These are phyloP conservation scores for Pisolithus microcarpus DNA, from an alignment of 768 basidiomycete genomes.

Conservation along the genomic window DNA sequence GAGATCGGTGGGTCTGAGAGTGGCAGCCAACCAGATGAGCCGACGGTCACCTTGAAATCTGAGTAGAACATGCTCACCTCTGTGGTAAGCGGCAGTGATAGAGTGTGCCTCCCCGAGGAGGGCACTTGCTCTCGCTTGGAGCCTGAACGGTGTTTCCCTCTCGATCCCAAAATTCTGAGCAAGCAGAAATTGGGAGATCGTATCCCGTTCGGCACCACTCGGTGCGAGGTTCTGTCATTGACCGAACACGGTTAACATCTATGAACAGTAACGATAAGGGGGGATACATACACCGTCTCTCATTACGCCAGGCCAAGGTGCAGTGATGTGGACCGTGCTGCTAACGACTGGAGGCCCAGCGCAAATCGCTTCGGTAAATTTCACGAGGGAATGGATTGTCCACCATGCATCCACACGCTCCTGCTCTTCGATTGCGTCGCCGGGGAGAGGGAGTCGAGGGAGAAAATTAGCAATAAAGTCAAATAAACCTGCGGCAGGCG, in stretches of 20 bases:
- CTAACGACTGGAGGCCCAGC: constrained; percentile 22
- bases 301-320: constrained; percentile 34
- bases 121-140: constrained; percentile 25
- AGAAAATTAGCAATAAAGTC: too few relatives aligned
- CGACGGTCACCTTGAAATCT: not conserved
- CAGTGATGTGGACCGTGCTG: constrained; percentile 28
- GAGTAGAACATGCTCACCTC: constrained; percentile 17
- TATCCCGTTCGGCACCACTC: not conserved
- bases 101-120: constrained; percentile 30
- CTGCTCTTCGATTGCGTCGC: constrained; percentile 29
- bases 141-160: constrained; percentile 4
- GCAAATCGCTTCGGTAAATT: constrained; percentile 25
- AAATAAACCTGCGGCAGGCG: too few relatives aligned
- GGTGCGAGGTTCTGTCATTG: too few relatives aligned
- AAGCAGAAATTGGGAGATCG: constrained; percentile 10
- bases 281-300: constrained; percentile 5
- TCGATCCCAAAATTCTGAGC: constrained; percentile 8
- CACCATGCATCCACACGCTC: constrained; percentile 36
- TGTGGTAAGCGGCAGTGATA: constrained; percentile 21
- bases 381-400: constrained; percentile 30
- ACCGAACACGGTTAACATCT: too few relatives aligned
- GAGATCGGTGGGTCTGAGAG: constrained; percentile 35
- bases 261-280: too few relatives aligned
- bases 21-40: not conserved
- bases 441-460: constrained; percentile 24